Percentiles rank a stretch among this genome's conserved stretches.
Evolutionary conservation across 1,139 yeast species (phyloP).

Genomic region (Pichia sp.): DNA sequence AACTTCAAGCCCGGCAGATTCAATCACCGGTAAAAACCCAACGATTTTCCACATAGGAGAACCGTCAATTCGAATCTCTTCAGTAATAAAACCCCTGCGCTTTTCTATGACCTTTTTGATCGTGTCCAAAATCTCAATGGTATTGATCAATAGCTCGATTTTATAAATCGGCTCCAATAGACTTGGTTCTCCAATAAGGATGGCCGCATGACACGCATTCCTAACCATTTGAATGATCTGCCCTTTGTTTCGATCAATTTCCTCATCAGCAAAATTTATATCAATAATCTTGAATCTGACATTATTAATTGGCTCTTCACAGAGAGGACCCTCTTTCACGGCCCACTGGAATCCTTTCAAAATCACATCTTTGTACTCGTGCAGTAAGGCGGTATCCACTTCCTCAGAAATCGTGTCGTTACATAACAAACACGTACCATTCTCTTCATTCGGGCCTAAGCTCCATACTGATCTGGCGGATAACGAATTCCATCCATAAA

Average conservation of each 20-base stretch:
- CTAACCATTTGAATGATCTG: slow-evolving; percentile 80
- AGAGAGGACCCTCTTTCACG: slow-evolving; percentile 78
- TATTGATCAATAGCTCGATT: slow-evolving; percentile 39
- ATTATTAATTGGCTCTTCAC: slow-evolving; percentile 73
- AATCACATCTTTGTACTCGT: slow-evolving; percentile 43
- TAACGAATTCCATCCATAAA: slow-evolving; percentile 74
- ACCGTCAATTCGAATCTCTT: slow-evolving; percentile 57
- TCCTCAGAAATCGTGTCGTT: slow-evolving; percentile 77
- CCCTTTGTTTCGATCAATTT: slow-evolving; percentile 48
- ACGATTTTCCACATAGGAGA: slow-evolving; percentile 57
- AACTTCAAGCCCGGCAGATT: slow-evolving; percentile 81
- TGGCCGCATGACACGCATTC: slow-evolving; percentile 77
- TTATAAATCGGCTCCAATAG: slow-evolving; percentile 77
- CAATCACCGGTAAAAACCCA: slow-evolving; percentile 80
- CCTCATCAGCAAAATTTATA: slow-evolving; percentile 41
- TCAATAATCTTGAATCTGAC: slow-evolving; percentile 69
- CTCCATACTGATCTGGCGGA: slow-evolving; percentile 81
- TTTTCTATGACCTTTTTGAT: slow-evolving; percentile 30
- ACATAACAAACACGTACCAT: slow-evolving; percentile 49
- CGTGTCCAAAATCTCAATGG: slow-evolving; percentile 37
- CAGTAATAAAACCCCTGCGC: slow-evolving; percentile 53
- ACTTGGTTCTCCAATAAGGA: slow-evolving; percentile 71
- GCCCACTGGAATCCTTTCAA: slow-evolving; percentile 82
- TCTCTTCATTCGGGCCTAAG: slow-evolving; percentile 54
- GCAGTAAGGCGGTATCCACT: slow-evolving; percentile 48